Evolutionary conservation across 108 stramenopile species (phyloP), one percentile per base, ranked within the genome.

Genomic region (Schizochytrium sp.): DNA sequence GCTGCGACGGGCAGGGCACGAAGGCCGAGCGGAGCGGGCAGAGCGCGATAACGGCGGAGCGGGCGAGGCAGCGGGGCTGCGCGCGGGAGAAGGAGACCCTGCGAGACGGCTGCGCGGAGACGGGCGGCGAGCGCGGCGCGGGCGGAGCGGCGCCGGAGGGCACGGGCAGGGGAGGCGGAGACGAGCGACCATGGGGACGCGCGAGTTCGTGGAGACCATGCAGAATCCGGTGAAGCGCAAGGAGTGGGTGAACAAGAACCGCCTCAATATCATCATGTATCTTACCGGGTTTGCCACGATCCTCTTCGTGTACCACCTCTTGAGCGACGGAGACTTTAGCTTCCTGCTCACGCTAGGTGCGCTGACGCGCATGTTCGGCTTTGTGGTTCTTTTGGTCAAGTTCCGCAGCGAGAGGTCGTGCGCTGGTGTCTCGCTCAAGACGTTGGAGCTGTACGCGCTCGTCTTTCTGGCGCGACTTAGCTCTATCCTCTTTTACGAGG

Each of bases 311-410:
- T 99, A 96, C 91, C 95, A 94, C 91, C 72, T 97, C 47, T 60
- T 98, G 16, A 96, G 96, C 28, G 96, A 96, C 44, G 97, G 97
- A 28, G 98, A 99, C 90, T 99, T 99, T 92, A 97, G 97, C 72
- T 98, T 99, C 90, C 95, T 99, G 45, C 96, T 99, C 96, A 98
- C 98, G 4, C 98, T 97, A 71, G 98, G 96, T 34, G 96, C 97
- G 87, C 96, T 99, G 93, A 95, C 97, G 57, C 95, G 98, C 18
- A 96, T 96, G 95, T 98, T 98, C 93, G 98, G 97, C 3, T 97
- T 98, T 89, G 89, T 44, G 12, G 95, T 97, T 18, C 96, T 99
- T 90, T 91, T 97, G n/a, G 97, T 97, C 89, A 91, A 96, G 87
- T 87, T 87, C 87, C n/a, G 57, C 29, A 59, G 45, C 48, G 60